A percentile compares a stretch with the other conserved stretches of the same genome.
phyloP scores from a whole-genome alignment of 2,329 filamentous ascomycete species.

The Fonsecaea nubica region DNA sequence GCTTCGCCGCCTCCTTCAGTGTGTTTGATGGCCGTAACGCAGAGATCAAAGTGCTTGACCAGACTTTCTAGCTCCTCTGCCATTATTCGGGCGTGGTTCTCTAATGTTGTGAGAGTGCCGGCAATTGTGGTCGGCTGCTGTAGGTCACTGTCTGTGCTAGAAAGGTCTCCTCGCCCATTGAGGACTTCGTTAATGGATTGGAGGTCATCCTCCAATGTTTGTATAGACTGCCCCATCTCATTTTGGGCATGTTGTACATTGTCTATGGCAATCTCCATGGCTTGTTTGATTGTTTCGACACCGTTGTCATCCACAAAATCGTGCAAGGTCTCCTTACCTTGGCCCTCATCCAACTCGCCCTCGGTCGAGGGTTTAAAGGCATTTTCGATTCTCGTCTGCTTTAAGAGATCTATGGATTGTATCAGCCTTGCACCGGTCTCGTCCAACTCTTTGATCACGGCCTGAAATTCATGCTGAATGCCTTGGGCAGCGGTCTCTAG shows the following conservation, averaged over 20 bases:
- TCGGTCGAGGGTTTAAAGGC: conserved; percentile 52
- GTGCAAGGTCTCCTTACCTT: conserved; percentile 62
- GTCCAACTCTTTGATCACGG: conserved; percentile 63
- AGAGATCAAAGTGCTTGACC: conserved; percentile 89
- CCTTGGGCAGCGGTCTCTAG: conserved; percentile 52
- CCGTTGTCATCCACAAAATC: conserved; percentile 71
- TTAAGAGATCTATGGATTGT: conserved; percentile 61
- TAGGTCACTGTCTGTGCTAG: conserved; percentile 44
- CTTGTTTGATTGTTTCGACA: conserved; percentile 63
- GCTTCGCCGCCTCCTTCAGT: conserved; percentile 80
- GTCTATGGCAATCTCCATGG: conserved; percentile 66
- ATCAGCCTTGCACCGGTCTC: conserved; percentile 64
- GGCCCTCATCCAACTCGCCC: conserved; percentile 15
- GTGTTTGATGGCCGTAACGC: conserved; percentile 86
- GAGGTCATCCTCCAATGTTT: conserved; percentile 77
- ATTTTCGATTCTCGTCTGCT: conserved; percentile 64
- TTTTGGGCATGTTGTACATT: conserved; percentile 67
- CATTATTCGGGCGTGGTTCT: conserved; percentile 80
- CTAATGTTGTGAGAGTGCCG: conserved; percentile 66
- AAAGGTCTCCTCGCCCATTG: conserved; percentile 32
- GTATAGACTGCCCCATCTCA: conserved; percentile 59
- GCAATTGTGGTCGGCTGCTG: conserved; percentile 52
- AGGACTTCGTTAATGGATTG: conserved; percentile 67
- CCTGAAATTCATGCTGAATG: conserved; percentile 53
- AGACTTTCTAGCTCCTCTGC: conserved; percentile 80